Base-by-base conservation (phyloP, 306 rosid species). In the Dryas octopetala region DNA sequence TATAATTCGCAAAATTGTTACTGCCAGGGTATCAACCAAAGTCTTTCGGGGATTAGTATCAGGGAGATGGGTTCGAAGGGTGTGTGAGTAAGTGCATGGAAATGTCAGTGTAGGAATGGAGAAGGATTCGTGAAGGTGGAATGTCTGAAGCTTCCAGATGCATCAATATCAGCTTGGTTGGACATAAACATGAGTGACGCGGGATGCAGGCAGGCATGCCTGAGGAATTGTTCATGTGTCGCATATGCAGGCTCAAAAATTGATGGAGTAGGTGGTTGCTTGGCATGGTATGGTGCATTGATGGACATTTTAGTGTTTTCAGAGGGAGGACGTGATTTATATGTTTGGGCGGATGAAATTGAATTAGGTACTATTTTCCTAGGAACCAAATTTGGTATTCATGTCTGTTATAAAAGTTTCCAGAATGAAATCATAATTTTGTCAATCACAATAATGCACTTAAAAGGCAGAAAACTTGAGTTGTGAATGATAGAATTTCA, bases 81-180 rank as follows among this genome's bases (percentile, higher is more conserved):
- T 91, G 97, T 41, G 73, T 79, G 41, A 87, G 89, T 45, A 85
- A 69, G 44, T 61, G 23, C 12, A 75, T 5, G 28, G 47, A 62
- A 13, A 50, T 2, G 5, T 69, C 76, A 0, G 13, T 91, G 95
- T 52, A 55, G 45, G 5, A 74, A 47, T 16, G 93, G 90, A 45
- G 92, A 88, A 61, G 91, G 90, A 54, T 91, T 89, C 15, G 54
- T 66, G 41, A 79, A 64, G 60, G n/a, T 86, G 28, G 59, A 44
- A 16, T 41, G 77, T 4, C 73, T 86, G 23, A 90, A 90, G 68
- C 6, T 75, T 54, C 92, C 92, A 5, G 85, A 88, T 62, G 76
- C 81, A 32, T 77, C 81, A 1, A 11, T 3, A 5, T 87, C 76
- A 3, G 91, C 84, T 23, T 43, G 3, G 76, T 74, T 4, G 4